Base-by-base conservation (phyloP, 1,139 yeast genomes). In the Saccharomyces hybrid region DNA sequence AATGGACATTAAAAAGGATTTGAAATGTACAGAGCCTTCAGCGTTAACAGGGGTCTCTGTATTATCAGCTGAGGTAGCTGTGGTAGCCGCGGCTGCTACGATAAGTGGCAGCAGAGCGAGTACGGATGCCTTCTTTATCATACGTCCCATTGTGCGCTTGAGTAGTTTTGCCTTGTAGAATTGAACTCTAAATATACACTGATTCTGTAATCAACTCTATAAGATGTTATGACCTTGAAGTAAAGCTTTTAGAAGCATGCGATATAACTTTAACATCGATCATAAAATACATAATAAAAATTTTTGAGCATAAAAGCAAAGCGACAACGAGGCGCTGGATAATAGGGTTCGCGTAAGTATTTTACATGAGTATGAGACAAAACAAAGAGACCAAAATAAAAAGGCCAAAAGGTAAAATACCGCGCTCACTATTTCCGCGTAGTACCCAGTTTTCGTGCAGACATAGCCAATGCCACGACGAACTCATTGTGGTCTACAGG, bases 1-100 rank as follows among this genome's bases (percentile, higher is more conserved):
- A 16, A 82, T 71, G 1, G 91, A 79, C 84, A 86, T 79, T 53
- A 83, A 58, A 62, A 86, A 82, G 7, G 88, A 81, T 13, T 58
- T 53, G 58, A 52, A 26, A 14, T 63, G 60, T 14, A 60, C 50
- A 6, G 50, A 50, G 34, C 55, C 49, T 8, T 48, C 53, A 9
- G 50, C 55, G 11, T 48, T 11, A 6, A 8, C 28, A 9, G 47
- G 14, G 2, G 16, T 41, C n/a, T 34, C 50, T 13, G 50, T 8
- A 14, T 27, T 20, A 20, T 20, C 34, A n/a, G 57, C 20, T 7
- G 49, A 20, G 23, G 23, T 20, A 20, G 23, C 42, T n/a, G 58
- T 49, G 14, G 59, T 55, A 7, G 54, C 25, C 0, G 55, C 55
- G 14, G 49, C 46, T 1, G 50, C 42, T 3, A 3, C 23, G 20